phyloP scores from a whole-genome alignment of 805 yeast genomes.

The Wickerhamiella slavikovae region DNA sequence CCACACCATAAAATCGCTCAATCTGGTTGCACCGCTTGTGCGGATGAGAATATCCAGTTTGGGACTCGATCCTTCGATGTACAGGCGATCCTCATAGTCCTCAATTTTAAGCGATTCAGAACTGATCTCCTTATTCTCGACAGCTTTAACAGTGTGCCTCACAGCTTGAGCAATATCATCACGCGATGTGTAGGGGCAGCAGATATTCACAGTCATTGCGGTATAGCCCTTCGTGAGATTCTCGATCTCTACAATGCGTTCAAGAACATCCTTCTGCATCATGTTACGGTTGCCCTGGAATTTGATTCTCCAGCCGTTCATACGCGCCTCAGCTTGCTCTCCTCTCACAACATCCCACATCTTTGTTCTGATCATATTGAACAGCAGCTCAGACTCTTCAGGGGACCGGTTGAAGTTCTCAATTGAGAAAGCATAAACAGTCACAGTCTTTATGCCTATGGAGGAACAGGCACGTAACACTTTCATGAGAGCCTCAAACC shows the following conservation, averaged over 20 bases:
- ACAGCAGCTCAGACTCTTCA: slow-evolving; percentile 64
- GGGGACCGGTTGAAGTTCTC: slow-evolving; percentile 80
- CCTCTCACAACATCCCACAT: slow-evolving; percentile 12
- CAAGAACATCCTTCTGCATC: slow-evolving; percentile 48
- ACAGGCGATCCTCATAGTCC: slow-evolving; percentile 32
- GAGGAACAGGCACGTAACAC: slow-evolving; percentile 57
- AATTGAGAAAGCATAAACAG: slow-evolving; percentile 87
- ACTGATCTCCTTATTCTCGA: slow-evolving; percentile 10
- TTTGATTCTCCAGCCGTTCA: slow-evolving; percentile 51
- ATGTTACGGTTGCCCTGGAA: slow-evolving; percentile 56
- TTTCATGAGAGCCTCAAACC: slow-evolving; percentile 53
- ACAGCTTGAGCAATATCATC: slow-evolving; percentile 67
- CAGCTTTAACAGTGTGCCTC: slow-evolving; percentile 22
- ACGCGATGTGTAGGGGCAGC: slow-evolving; percentile 88
- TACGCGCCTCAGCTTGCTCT: slow-evolving; percentile 7
- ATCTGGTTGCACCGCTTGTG: slow-evolving; percentile 68
- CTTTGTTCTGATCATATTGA: slow-evolving; percentile 14
- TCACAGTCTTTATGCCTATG: slow-evolving; percentile 60
- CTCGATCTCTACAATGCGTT: slow-evolving; percentile 43
- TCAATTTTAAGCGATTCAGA: slow-evolving; percentile 25
- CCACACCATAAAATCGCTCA: slow-evolving; percentile 87
- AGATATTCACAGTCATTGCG: slow-evolving; percentile 21
- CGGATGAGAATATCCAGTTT: slow-evolving; percentile 71
- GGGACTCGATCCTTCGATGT: slow-evolving; percentile 43
- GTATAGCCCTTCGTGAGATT: slow-evolving; percentile 35